A percentile compares a stretch with the other conserved stretches of the same genome.
These are phyloP conservation scores for Chrysophaeum taylorii DNA, from an alignment of 352 stramenopile species.

Conservation along the genomic window DNA sequence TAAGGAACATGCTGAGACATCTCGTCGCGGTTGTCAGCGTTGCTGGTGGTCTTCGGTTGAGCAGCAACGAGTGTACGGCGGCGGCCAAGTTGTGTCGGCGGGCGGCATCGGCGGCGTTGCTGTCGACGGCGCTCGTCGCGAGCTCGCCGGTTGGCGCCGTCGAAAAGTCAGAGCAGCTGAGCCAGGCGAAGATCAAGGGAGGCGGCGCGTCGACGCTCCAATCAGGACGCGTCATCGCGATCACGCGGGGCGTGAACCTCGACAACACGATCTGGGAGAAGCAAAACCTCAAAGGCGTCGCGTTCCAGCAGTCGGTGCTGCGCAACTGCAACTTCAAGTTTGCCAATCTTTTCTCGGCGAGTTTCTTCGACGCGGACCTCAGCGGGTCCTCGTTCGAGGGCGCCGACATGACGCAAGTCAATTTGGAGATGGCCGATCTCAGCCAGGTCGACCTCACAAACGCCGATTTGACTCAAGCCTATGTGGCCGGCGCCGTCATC, in stretches of 20 bases:
- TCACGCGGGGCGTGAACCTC: constrained; percentile 15
- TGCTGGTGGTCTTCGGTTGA: too few species aligned
- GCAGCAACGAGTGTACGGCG: too few species aligned
- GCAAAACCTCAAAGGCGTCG: constrained; percentile 8
- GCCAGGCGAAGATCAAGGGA: constrained; percentile 3
- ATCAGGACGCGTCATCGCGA: constrained; percentile 2
- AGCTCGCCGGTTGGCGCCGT: too few species aligned
- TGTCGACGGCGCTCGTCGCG: too few species aligned
- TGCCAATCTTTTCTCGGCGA: neutral
- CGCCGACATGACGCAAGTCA: constrained; percentile 7
- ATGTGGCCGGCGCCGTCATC: constrained; percentile 14
- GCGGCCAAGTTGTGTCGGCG: too few species aligned
- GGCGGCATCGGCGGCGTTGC: too few species aligned
- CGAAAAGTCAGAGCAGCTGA: too few species aligned
- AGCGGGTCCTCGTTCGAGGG: neutral
- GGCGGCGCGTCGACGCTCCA: constrained; percentile 12
- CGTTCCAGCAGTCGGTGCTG: constrained; percentile 10
- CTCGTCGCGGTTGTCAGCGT: too few species aligned
- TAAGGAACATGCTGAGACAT: too few species aligned
- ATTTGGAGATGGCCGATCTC: constrained; percentile 15
- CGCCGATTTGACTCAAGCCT: constrained; percentile 8
- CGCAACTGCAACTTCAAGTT: constrained; percentile 13
- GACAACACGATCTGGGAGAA: constrained; percentile 9
- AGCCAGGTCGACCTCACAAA: neutral
- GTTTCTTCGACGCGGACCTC: constrained; percentile 16